Evolutionary conservation across 2,329 filamentous ascomycete species (phyloP).

Genomic region (Fusarium nanum): DNA sequence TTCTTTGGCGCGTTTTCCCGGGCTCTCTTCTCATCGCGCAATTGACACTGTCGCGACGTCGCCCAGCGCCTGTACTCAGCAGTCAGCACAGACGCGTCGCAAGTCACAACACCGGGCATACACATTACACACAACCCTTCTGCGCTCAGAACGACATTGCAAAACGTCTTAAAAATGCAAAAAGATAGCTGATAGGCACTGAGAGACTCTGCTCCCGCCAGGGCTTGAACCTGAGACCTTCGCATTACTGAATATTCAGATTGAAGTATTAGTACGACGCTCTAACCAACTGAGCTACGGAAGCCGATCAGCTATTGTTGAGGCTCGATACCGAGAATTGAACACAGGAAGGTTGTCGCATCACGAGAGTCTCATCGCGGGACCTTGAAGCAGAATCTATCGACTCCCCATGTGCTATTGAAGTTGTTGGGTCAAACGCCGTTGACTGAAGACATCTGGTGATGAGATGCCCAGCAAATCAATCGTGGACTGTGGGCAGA

Average conservation of each 20-base stretch:
- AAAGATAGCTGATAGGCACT: not conserved
- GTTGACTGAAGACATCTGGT: too few relatives aligned
- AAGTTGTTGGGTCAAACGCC: not conserved
- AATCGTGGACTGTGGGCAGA: not conserved
- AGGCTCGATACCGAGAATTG: fast-evolving
- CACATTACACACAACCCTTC: not conserved
- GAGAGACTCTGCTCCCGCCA: conserved; percentile 1
- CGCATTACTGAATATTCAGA: not conserved
- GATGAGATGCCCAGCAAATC: too few relatives aligned
- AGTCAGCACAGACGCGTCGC: not conserved
- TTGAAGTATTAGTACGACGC: conserved; percentile 2
- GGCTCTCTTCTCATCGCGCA: not conserved
- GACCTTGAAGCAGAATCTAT: not conserved
- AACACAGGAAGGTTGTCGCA: fast-evolving
- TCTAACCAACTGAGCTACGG: conserved; percentile 4
- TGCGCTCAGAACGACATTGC: not conserved
- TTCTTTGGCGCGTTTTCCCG: not conserved
- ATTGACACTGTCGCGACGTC: not conserved
- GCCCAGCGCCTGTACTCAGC: not conserved
- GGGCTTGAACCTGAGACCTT: conserved; percentile 1
- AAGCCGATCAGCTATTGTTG: not conserved
- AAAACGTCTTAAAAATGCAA: not conserved
- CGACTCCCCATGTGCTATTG: not conserved
- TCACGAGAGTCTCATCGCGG: not conserved
- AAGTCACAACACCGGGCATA: not conserved